phyloP scores from a whole-genome alignment of 2,329 filamentous ascomycete species.

The Penicillium sp. region DNA sequence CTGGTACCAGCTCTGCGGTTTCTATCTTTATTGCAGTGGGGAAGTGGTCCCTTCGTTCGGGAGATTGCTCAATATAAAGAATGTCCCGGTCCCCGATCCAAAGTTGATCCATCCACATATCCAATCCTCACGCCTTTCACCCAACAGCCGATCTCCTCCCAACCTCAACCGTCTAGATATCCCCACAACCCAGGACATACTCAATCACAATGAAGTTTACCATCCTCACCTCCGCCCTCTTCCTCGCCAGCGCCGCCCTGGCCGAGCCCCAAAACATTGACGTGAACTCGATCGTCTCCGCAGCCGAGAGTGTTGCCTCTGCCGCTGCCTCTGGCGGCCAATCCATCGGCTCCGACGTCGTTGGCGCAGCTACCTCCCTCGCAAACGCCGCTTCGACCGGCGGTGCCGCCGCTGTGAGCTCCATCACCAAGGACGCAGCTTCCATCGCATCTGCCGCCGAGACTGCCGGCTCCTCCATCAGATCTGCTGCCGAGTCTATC shows the following conservation, averaged over 20 bases:
- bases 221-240: slow-evolving; percentile 26
- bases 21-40: slow-evolving; percentile 13
- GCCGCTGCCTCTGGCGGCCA: slow-evolving; percentile 16
- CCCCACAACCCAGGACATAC: neutral
- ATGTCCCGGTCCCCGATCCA: neutral
- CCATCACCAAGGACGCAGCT: slow-evolving; percentile 20
- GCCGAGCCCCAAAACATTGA: slow-evolving; percentile 19
- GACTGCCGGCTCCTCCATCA: slow-evolving; percentile 12
- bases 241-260: slow-evolving; percentile 26
- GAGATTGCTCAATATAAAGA: slow-evolving; percentile 1
- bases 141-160: neutral
- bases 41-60: neutral
- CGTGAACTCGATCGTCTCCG: slow-evolving; percentile 22
- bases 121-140: neutral
- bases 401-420: slow-evolving; percentile 18
- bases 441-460: slow-evolving; percentile 14
- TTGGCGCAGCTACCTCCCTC: slow-evolving; percentile 20
- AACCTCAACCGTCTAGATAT: neutral
- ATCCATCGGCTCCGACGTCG: slow-evolving; percentile 16
- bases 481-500: slow-evolving; percentile 6
- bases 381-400: slow-evolving; percentile 16
- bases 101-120: neutral
- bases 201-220: slow-evolving; percentile 32
- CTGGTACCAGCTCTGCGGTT: slow-evolving; percentile 7
- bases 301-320: slow-evolving; percentile 13